Percentiles rank a stretch among this genome's conserved stretches.
Conservation (phyloP, 164 flowering plant genomes). For the Pachysandra terminalis region DNA sequence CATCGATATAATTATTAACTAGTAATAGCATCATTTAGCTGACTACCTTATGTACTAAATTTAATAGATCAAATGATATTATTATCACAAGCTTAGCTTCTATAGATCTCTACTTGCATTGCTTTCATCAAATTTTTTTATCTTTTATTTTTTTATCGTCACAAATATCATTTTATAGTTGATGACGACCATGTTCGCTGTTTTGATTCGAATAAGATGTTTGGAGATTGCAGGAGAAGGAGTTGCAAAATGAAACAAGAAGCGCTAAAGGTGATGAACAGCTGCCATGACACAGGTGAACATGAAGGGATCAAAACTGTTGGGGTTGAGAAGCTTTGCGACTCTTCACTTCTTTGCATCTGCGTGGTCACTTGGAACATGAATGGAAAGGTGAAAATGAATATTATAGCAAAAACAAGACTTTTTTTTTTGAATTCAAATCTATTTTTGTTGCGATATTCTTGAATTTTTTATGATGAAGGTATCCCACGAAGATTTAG, state of each 20-base stretch:
- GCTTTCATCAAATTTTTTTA: no score
- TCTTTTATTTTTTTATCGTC: no score
- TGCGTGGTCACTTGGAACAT: constrained; percentile 80
- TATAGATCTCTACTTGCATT: no score
- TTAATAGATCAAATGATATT: no score
- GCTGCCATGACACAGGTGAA: neutral
- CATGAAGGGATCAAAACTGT: constrained; percentile 59
- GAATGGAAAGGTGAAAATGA: constrained; percentile 69
- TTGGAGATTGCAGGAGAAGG: constrained; percentile 24
- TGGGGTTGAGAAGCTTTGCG: constrained; percentile 27
- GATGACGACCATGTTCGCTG: neutral
- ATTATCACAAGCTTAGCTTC: no score
- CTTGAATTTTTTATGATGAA: constrained; percentile 13
- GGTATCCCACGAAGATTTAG: constrained; percentile 47
- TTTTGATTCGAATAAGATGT: no score
- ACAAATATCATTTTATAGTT: no score
- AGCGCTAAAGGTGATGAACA: constrained; percentile 9
- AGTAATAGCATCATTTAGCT: no score
- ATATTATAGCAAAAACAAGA: neutral
- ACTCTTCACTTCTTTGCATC: constrained; percentile 51
- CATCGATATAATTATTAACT: no score
- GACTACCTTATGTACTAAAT: no score
- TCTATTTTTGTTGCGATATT: no score
- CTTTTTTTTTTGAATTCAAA: no score
- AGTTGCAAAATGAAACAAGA: constrained; percentile 19